phyloP scores from a whole-genome alignment of 2,329 filamentous ascomycete species.

The Botrytis fragariae region DNA sequence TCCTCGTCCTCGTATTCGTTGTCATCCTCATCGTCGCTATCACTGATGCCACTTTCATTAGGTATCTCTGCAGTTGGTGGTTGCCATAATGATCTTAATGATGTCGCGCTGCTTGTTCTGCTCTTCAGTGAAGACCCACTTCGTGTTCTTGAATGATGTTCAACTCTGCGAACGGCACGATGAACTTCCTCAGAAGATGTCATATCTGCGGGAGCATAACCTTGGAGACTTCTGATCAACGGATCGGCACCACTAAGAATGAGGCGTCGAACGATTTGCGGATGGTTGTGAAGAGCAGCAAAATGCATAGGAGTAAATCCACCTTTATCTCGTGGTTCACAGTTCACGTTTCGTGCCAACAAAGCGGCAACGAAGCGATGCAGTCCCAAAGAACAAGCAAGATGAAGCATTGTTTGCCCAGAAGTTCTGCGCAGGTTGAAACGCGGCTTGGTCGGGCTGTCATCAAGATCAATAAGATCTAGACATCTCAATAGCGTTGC shows the following conservation, averaged over 20 bases:
- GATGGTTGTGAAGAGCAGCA: slow-evolving; percentile 72
- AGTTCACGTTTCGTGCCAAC: slow-evolving; percentile 73
- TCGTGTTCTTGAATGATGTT: slow-evolving; percentile 62
- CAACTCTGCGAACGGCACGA: slow-evolving; percentile 60
- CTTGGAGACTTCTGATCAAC: slow-evolving; percentile 65
- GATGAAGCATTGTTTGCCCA: slow-evolving; percentile 78
- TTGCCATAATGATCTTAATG: slow-evolving; percentile 66
- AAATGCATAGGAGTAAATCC: slow-evolving; percentile 82
- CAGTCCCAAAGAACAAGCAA: slow-evolving; percentile 73
- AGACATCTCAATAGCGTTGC: slow-evolving; percentile 63
- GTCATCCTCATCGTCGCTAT: slow-evolving; percentile 45
- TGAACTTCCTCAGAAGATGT: slow-evolving; percentile 63
- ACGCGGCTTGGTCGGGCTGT: slow-evolving; percentile 64
- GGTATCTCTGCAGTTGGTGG: slow-evolving; percentile 44
- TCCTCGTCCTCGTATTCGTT: slow-evolving; percentile 43
- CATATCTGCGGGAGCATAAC: slow-evolving; percentile 69
- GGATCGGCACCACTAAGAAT: slow-evolving; percentile 72
- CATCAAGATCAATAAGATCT: slow-evolving; percentile 76
- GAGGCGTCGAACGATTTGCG: slow-evolving; percentile 72
- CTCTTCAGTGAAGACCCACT: slow-evolving; percentile 61
- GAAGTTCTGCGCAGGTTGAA: slow-evolving; percentile 64
- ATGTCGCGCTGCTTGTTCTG: slow-evolving; percentile 64
- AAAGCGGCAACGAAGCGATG: slow-evolving; percentile 74
- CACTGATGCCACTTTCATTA: slow-evolving; percentile 42
- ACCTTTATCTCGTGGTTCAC: slow-evolving; percentile 70